Evolutionary conservation across 371 early-diverging fungal genomes (phyloP).

Genomic region (Dichotomocladium elegans): DNA sequence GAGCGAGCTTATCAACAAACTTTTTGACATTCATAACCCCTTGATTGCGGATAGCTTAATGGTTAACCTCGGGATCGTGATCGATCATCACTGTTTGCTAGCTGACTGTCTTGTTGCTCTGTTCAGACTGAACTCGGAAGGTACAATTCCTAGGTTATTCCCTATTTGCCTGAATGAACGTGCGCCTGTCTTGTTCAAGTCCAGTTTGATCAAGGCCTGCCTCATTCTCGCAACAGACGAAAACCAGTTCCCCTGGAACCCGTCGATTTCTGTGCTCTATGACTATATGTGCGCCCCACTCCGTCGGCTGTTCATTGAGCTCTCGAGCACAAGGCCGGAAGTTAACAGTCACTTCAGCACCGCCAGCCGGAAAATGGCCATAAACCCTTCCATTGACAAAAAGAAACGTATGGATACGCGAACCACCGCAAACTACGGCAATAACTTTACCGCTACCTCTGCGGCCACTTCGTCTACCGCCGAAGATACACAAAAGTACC

Average conservation of each 20-base stretch:
- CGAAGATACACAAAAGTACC: too few species aligned
- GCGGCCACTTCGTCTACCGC: too few species aligned
- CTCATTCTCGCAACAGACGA: slow-evolving; percentile 71
- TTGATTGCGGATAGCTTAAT: slow-evolving; percentile 57
- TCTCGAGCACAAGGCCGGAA: slow-evolving; percentile 43
- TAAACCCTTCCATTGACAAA: slow-evolving; percentile 25
- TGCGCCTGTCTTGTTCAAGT: slow-evolving; percentile 68
- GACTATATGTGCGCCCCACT: slow-evolving; percentile 65
- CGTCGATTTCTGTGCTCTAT: slow-evolving; percentile 62
- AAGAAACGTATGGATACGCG: slow-evolving; percentile 42
- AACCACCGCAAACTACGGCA: too few species aligned
- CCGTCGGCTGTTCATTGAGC: slow-evolving; percentile 65
- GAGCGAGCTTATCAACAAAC: slow-evolving; percentile 66
- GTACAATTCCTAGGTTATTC: slow-evolving; percentile 62
- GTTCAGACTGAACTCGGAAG: slow-evolving; percentile 70
- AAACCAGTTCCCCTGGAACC: slow-evolving; percentile 71
- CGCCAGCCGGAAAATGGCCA: slow-evolving; percentile 8
- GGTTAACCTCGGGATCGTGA: slow-evolving; percentile 47
- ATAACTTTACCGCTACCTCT: too few species aligned
- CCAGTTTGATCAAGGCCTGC: slow-evolving; percentile 75
- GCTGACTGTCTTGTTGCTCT: slow-evolving; percentile 75
- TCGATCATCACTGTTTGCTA: slow-evolving; percentile 61
- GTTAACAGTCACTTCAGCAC: slow-evolving; percentile 7
- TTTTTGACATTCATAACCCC: slow-evolving; percentile 61
- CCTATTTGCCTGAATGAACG: slow-evolving; percentile 64